A percentile compares a stretch with the other conserved stretches of the same genome.
Conservation (phyloP, 2,329 filamentous ascomycete genomes). For the Fonsecaea nubica region DNA sequence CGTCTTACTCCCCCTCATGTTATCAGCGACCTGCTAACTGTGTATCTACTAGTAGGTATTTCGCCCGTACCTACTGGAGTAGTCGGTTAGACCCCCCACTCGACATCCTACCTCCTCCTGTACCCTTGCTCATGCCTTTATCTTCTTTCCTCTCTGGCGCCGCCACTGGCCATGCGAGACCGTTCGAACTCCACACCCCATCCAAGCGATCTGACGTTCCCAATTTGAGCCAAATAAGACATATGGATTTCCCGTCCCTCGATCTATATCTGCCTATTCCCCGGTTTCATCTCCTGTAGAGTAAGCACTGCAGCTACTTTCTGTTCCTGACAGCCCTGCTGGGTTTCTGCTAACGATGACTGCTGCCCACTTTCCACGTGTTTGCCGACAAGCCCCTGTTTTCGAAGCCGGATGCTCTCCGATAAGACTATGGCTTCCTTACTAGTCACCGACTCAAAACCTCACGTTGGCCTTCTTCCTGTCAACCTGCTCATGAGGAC, state of each 20-base stretch:
- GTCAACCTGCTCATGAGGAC: background rate
- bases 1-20: background rate
- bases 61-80: background rate
- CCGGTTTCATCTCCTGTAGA: slow-evolving; percentile 20
- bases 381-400: slow-evolving; percentile 3
- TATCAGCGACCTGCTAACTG: background rate
- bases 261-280: slow-evolving; percentile 5
- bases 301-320: slow-evolving; percentile 8
- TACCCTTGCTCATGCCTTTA: background rate
- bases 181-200: background rate
- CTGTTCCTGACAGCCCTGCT: background rate
- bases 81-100: slow-evolving; percentile 14
- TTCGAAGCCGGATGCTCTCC: slow-evolving; percentile 10
- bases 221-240: slow-evolving; percentile 15
- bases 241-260: slow-evolving; percentile 17
- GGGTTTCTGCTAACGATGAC: slow-evolving; percentile 8
- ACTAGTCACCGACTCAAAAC: slow-evolving; percentile 6
- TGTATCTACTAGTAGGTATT: background rate
- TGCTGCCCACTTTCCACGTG: slow-evolving; percentile 27
- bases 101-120: background rate
- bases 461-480: background rate
- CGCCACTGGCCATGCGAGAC: background rate
- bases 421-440: slow-evolving; percentile 20
- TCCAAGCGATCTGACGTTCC: slow-evolving; percentile 15
- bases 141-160: slow-evolving; percentile 3